Percentiles rank a stretch among this genome's conserved stretches.
Conservation (phyloP, 2,329 filamentous ascomycete species). For the Botrytis elliptica region DNA sequence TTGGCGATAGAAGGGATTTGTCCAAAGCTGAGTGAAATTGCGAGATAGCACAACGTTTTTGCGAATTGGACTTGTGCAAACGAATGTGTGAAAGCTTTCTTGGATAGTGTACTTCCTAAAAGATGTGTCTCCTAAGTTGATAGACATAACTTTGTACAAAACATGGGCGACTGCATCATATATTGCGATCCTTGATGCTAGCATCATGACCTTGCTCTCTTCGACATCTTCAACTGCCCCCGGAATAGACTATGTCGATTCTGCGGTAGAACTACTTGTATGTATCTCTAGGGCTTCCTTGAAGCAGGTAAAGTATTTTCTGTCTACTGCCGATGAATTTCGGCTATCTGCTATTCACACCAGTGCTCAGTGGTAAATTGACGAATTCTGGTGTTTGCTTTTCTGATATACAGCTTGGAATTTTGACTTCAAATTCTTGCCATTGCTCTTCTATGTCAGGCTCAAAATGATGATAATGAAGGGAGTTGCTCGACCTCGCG, state of each 20-base stretch:
- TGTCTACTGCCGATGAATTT: conserved; percentile 99
- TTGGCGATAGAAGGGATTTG: background rate
- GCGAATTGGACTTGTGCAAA: background rate
- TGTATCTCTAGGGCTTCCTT: background rate
- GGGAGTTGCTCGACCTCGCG: conserved; percentile 99
- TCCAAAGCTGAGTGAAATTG: background rate
- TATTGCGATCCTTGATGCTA: background rate
- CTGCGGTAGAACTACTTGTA: background rate
- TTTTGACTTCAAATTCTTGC: conserved; percentile 98
- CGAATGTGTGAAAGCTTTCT: background rate
- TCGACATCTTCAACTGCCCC: background rate
- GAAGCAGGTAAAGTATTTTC: conserved; percentile 45
- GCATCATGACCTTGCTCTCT: background rate
- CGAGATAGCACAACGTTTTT: background rate
- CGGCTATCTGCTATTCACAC: conserved; percentile 65
- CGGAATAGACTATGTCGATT: no score
- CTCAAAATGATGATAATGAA: conserved; percentile 98
- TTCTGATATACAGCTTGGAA: conserved; percentile 96
- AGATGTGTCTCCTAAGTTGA: no score
- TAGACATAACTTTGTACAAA: background rate
- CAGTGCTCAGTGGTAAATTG: conserved; percentile 89
- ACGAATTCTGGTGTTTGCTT: conserved; percentile 97
- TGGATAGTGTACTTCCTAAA: background rate
- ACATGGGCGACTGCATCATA: background rate
- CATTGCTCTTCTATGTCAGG: conserved; percentile 99